Evolutionary conservation across 192 early-diverging fungal genomes (phyloP).

Genomic region (Bifiguratus adelaidae): DNA sequence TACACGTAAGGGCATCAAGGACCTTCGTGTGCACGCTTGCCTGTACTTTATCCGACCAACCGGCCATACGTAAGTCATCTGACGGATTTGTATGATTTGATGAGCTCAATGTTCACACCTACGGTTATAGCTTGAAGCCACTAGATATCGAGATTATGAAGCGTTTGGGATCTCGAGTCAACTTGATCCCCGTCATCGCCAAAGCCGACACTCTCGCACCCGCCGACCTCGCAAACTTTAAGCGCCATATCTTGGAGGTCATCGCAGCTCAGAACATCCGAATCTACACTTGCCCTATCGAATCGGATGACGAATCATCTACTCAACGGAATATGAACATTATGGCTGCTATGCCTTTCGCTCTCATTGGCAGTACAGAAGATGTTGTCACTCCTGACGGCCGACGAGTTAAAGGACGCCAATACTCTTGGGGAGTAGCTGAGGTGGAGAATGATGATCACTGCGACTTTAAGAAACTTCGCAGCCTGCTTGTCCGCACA

Average conservation of each 20-base stretch:
- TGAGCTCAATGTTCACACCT: background rate
- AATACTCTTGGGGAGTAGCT: conserved; percentile 89
- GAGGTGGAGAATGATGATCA: conserved; percentile 96
- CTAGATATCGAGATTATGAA: conserved; percentile 96
- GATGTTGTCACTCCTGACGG: conserved; percentile 77
- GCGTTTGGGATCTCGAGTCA: conserved; percentile 81
- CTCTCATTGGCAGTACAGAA: conserved; percentile 85
- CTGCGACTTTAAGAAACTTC: conserved; percentile 91
- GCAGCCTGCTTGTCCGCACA: conserved; percentile 78
- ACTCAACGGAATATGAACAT: conserved; percentile 75
- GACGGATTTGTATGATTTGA: background rate
- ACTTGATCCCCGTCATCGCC: conserved; percentile 90
- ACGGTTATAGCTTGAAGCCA: conserved; percentile 44
- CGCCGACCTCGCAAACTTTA: conserved; percentile 75
- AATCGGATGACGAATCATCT: conserved; percentile 69
- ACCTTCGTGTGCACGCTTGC: conserved; percentile 90
- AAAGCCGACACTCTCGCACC: conserved; percentile 89
- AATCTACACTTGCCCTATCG: conserved; percentile 69
- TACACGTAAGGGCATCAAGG: conserved; percentile 79
- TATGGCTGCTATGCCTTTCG: conserved; percentile 87
- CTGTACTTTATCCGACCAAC: conserved; percentile 97
- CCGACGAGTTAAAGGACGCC: conserved; percentile 78
- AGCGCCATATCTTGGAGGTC: conserved; percentile 67
- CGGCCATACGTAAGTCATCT: conserved; percentile 65
- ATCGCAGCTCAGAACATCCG: conserved; percentile 77